Percentiles rank a stretch among this genome's conserved stretches.
These are phyloP conservation scores for Blastomyces gilchristii DNA, from an alignment of 2,329 filamentous ascomycete genomes.

Conservation along the genomic window DNA sequence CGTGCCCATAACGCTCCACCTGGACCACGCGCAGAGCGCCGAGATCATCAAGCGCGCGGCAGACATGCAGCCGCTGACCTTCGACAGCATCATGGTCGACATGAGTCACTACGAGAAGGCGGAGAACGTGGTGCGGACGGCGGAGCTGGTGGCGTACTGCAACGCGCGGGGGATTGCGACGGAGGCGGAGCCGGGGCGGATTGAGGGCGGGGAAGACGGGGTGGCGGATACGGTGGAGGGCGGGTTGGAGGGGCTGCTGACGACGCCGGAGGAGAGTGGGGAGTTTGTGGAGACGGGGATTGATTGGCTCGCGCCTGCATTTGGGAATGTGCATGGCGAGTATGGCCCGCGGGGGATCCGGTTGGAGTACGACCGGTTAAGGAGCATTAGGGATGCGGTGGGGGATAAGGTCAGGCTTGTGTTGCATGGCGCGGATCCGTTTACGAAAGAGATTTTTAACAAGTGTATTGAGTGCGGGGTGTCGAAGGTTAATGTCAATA, in stretches of 20 bases:
- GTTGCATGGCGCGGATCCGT: constrained; percentile 50
- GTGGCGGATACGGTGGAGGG: constrained; percentile 57
- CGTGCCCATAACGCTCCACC: constrained; percentile 53
- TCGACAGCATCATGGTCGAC: constrained; percentile 68
- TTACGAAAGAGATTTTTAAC: constrained; percentile 44
- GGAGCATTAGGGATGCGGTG: constrained; percentile 41
- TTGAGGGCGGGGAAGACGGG: constrained; percentile 65
- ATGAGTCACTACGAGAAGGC: constrained; percentile 63
- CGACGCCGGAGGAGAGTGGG: constrained; percentile 57
- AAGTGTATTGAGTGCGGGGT: constrained; percentile 47
- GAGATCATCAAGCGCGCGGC: constrained; percentile 53
- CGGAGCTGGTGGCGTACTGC: constrained; percentile 53
- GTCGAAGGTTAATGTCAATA: constrained; percentile 50
- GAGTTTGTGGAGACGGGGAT: constrained; percentile 63
- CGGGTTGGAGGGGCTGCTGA: constrained; percentile 53
- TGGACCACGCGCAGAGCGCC: constrained; percentile 57
- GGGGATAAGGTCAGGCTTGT: constrained; percentile 43
- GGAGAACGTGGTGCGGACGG: constrained; percentile 57
- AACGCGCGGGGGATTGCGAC: constrained; percentile 56
- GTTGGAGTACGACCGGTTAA: constrained; percentile 49
- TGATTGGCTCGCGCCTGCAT: constrained; percentile 63
- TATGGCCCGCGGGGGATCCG: constrained; percentile 57
- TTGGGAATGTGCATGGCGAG: constrained; percentile 66
- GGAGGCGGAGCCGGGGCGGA: constrained; percentile 61
- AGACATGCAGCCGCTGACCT: constrained; percentile 44